Conservation (phyloP, 2,329 filamentous ascomycete species). For the Pseudogymnoascus sp. region DNA sequence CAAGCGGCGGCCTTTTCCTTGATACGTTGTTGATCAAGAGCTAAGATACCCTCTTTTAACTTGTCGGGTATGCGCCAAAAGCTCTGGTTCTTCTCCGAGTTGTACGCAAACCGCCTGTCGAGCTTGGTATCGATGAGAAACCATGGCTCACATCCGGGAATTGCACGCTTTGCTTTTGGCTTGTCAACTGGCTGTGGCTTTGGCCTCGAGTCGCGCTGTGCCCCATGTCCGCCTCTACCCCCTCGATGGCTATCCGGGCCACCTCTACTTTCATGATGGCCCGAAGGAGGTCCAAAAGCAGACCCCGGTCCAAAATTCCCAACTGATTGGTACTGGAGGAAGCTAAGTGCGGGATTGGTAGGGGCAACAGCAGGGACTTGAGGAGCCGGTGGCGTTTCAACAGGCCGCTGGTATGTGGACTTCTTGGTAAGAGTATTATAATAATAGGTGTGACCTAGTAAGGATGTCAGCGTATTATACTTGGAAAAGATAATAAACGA, state of each 20-base stretch:
- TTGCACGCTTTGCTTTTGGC: slow-evolving; percentile 68
- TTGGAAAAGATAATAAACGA: neutral
- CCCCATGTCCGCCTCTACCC: slow-evolving; percentile 45
- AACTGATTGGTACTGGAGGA: slow-evolving; percentile 35
- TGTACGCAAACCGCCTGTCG: slow-evolving; percentile 82
- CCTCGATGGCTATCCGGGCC: slow-evolving; percentile 37
- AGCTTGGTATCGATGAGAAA: slow-evolving; percentile 87
- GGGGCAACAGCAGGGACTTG: slow-evolving; percentile 11
- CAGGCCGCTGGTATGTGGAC: slow-evolving; percentile 80
- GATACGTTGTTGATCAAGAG: slow-evolving; percentile 64
- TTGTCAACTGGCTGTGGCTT: slow-evolving; percentile 65
- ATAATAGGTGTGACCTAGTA: slow-evolving; percentile 71
- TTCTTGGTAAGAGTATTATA: slow-evolving; percentile 75
- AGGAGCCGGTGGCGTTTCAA: slow-evolving; percentile 24
- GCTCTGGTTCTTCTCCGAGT: slow-evolving; percentile 75
- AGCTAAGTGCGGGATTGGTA: slow-evolving; percentile 29
- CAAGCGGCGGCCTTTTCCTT: slow-evolving; percentile 42
- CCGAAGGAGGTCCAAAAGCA: slow-evolving; percentile 24
- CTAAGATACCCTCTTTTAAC: slow-evolving; percentile 67
- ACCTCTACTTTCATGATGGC: slow-evolving; percentile 25
- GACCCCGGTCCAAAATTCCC: slow-evolving; percentile 30
- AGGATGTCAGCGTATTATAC: slow-evolving; percentile 14
- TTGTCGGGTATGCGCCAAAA: slow-evolving; percentile 92
- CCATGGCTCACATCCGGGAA: slow-evolving; percentile 81
- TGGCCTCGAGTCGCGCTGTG: slow-evolving; percentile 37